Base-by-base conservation (phyloP, 140 eudicot genomes). In the Erigeron philadelphicus region DNA sequence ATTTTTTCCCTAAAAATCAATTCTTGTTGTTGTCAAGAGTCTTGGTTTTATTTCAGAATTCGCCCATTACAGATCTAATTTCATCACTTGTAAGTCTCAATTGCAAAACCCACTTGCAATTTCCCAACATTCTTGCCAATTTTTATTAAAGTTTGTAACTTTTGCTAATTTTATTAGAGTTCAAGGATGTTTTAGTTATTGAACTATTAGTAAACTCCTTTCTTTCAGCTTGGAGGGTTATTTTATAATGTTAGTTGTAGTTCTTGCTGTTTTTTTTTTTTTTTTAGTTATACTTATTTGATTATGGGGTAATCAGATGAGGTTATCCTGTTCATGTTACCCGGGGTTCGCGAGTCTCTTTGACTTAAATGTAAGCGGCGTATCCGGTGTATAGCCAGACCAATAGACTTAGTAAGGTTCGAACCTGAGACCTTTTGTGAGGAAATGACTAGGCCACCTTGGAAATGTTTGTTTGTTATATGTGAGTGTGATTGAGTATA, bases 1-100 rank as follows among this genome's bases (percentile, higher is more conserved):
- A 31, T 48, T 5, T 65, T 21, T 72, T 66, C 65, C 18, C 62
- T 5, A 65, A 64, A 77, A 57, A 12, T 60, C 12, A 65, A 71
- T 45, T 52, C 17, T 60, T 42, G 1, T 45, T 57, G 38, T 40
- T 52, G 71, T 64, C 47, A 59, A 77, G 31, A 57, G 42, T 13
- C 60, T 16, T 60, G 16, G 61, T 49, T 31, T 31, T 31, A 66
- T 41, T 44, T n/a, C 68, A 8, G 17, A 72, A 65, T 66, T 72
- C 71, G 11, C 77, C 7, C 77, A 72, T 66, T 72, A 15, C 65
- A 66, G 81, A 77, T 77, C 75, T 59, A 53, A 31, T 8, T 19
- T 49, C 21, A 66, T 61, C 82, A 62, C 59, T 12, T 11, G 59
- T 66, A 58, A 78, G 66, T 42, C 52, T 70, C 54, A 45, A 64